Percentiles rank a stretch among this genome's conserved stretches.
phyloP scores from a whole-genome alignment of 306 rosid genomes.

The Purshia tridentata region DNA sequence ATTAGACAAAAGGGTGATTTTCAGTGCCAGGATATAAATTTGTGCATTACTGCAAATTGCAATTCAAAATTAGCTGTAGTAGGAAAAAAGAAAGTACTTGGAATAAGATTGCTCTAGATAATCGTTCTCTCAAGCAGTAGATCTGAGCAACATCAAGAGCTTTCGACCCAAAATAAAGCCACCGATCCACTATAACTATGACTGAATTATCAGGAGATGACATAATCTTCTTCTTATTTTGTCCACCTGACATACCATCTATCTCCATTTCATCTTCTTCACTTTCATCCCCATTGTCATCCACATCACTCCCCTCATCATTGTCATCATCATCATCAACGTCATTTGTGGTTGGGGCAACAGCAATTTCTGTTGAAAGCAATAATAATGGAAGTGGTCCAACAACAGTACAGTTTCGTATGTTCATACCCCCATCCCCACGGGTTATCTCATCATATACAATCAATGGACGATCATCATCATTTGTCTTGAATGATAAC shows the following conservation, averaged over 20 bases:
- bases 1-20: constrained; percentile 17
- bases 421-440: constrained; percentile 57
- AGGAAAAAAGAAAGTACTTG: constrained; percentile 44
- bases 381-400: constrained; percentile 79
- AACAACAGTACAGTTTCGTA: constrained; percentile 61
- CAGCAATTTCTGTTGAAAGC: constrained; percentile 83
- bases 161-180: constrained; percentile 62
- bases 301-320: not conserved
- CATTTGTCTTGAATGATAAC: constrained; percentile 25
- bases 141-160: constrained; percentile 96
- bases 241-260: constrained; percentile 43
- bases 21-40: not conserved
- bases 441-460: constrained; percentile 78
- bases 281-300: constrained; percentile 31
- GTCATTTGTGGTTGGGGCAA: constrained; percentile 46
- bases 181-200: constrained; percentile 69
- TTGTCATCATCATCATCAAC: constrained; percentile 17
- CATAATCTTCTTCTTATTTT: constrained; percentile 56
- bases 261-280: constrained; percentile 56
- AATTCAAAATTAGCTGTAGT: not conserved
- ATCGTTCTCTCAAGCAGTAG: constrained; percentile 87
- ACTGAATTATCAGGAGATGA: constrained; percentile 71
- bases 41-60: constrained; percentile 8
- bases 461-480: constrained; percentile 38
- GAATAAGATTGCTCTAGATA: constrained; percentile 66